Conservation (phyloP, 108 stramenopile species). For the Thalassiosira profunda region DNA sequence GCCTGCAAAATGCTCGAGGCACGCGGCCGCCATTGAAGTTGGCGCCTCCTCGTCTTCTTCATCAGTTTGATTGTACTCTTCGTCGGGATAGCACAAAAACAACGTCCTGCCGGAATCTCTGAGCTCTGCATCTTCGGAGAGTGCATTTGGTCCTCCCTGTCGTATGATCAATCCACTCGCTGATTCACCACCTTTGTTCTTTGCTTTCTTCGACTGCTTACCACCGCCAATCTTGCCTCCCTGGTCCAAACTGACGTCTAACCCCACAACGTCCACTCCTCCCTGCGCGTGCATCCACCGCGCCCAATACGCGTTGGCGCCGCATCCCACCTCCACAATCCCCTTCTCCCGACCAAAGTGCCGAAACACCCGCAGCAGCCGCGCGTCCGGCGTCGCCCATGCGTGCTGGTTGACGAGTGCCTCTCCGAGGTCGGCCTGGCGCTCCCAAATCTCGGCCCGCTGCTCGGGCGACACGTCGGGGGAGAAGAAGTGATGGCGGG, state of each 20-base stretch:
- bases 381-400: constrained; percentile 83
- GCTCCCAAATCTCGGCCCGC: constrained; percentile 79
- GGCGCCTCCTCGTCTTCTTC: constrained; percentile 15
- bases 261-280: constrained; percentile 78
- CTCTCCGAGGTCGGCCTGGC: constrained; percentile 86
- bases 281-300: constrained; percentile 51
- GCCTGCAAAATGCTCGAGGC: constrained; percentile 76
- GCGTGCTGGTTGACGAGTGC: constrained; percentile 68
- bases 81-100: constrained; percentile 92
- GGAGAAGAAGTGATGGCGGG: constrained; percentile 69
- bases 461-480: constrained; percentile 52
- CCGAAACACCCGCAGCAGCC: constrained; percentile 60
- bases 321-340: constrained; percentile 89
- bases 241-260: constrained; percentile 55
- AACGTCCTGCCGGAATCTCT: constrained; percentile 57
- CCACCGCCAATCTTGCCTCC: constrained; percentile 64
- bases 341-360: constrained; percentile 76
- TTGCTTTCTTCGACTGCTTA: neutral
- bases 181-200: constrained; percentile 6
- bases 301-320: constrained; percentile 89
- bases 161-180: constrained; percentile 45
- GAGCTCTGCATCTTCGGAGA: constrained; percentile 52
- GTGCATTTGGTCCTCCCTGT: constrained; percentile 69
- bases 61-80: too few relatives aligned
- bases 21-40: constrained; percentile 71